Percentiles rank a stretch among this genome's conserved stretches.
Evolutionary conservation across 1,139 yeast species (phyloP).

Genomic region (Arxiozyma telluris): DNA sequence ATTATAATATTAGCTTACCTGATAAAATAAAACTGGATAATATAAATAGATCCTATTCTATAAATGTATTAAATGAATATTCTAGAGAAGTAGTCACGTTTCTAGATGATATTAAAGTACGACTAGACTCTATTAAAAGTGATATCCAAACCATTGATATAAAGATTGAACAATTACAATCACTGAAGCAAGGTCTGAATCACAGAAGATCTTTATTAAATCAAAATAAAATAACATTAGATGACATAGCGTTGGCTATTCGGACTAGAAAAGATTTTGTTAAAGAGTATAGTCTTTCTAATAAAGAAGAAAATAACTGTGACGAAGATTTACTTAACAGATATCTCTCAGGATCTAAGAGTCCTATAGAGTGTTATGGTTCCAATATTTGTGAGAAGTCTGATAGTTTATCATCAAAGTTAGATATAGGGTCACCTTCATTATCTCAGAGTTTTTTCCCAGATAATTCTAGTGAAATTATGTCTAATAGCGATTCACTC

Average conservation of each 20-base stretch:
- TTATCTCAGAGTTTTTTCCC: constrained; percentile 3
- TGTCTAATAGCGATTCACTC: neutral
- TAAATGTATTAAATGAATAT: constrained; percentile 15
- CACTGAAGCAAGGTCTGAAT: constrained; percentile 40
- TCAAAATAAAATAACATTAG: constrained; percentile 44
- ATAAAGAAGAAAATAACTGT: constrained; percentile 17
- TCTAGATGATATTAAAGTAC: constrained; percentile 3
- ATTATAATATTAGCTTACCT: neutral
- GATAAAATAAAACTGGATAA: constrained; percentile 6
- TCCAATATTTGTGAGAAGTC: neutral
- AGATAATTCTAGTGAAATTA: constrained; percentile 2
- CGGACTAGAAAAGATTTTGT: constrained; percentile 34
- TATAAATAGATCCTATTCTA: constrained; percentile 35
- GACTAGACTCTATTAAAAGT: constrained; percentile 11
- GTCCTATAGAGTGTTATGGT: constrained; percentile 2
- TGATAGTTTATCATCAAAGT: constrained; percentile 3
- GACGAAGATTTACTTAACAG: constrained; percentile 7
- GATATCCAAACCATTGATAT: constrained; percentile 52
- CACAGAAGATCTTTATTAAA: constrained; percentile 48
- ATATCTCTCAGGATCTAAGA: constrained; percentile 6
- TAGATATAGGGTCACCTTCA: constrained; percentile 1
- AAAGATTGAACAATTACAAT: constrained; percentile 41
- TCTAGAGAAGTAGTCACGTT: constrained; percentile 4
- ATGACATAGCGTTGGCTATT: constrained; percentile 37
- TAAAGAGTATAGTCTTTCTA: constrained; percentile 19